These are phyloP conservation scores for Schizosaccharomyces octosporus DNA, from an alignment of 805 yeast species.

Conservation along the genomic window DNA sequence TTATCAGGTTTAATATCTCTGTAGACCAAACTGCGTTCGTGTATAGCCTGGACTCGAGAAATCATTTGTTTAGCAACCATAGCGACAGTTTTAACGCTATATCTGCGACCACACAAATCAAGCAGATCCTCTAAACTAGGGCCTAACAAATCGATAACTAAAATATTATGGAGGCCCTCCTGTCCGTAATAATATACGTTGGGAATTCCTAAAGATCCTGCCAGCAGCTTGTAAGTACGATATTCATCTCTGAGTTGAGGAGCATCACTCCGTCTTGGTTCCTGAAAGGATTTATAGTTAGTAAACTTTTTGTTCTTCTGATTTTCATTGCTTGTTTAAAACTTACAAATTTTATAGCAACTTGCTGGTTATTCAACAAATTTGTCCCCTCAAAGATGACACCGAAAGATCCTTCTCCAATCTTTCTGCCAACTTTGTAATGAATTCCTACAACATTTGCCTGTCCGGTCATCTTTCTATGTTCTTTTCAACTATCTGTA, in stretches of 20 bases:
- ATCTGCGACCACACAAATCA: constrained; percentile 93
- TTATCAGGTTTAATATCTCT: constrained; percentile 96
- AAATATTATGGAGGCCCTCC: constrained; percentile 85
- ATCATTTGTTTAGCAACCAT: constrained; percentile 85
- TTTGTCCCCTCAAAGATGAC: constrained; percentile 90
- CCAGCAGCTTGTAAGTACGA: constrained; percentile 67
- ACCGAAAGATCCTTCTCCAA: constrained; percentile 97
- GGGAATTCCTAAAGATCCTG: constrained; percentile 70
- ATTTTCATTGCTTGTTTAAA: neutral
- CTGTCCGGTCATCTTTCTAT: neutral
- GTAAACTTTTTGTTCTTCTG: neutral
- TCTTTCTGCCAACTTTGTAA: constrained; percentile 87
- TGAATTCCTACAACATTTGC: constrained; percentile 74
- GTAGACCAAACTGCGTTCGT: constrained; percentile 72
- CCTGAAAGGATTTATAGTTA: constrained; percentile 7
- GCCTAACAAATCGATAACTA: constrained; percentile 83
- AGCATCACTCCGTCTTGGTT: constrained; percentile 89
- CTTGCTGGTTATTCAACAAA: constrained; percentile 71
- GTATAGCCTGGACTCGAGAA: constrained; percentile 60
- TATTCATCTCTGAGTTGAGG: constrained; percentile 94
- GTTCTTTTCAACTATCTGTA: neutral
- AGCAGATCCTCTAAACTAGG: constrained; percentile 89
- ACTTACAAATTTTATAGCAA: constrained; percentile 69
- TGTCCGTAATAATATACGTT: constrained; percentile 96
- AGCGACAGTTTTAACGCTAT: constrained; percentile 66